phyloP scores from a whole-genome alignment of 31 red algal species.

The Asparagopsis taxiformis region DNA sequence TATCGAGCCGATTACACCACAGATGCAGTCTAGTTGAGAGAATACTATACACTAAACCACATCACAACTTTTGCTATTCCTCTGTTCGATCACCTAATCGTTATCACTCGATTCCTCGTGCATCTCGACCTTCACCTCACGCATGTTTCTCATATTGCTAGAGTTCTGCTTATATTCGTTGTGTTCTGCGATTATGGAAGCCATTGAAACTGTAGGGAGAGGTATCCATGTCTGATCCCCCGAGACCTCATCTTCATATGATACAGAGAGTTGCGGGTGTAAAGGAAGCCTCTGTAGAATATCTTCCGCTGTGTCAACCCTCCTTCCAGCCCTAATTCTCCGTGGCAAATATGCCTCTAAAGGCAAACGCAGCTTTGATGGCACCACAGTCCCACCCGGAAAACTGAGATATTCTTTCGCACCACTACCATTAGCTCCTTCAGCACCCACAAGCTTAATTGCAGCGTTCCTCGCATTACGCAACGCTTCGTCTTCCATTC shows the following conservation, averaged over 20 bases:
- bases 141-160: not conserved
- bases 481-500: constrained; percentile 64
- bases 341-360: constrained; percentile 66
- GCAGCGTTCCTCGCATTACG: constrained; percentile 51
- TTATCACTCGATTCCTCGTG: not conserved
- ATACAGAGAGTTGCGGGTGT: constrained; percentile 3
- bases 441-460: not conserved
- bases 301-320: constrained; percentile 5
- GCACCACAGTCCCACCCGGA: constrained; percentile 26
- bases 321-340: constrained; percentile 12
- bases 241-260: not conserved
- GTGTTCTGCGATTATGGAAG: not conserved
- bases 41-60: not conserved
- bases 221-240: not conserved
- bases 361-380: constrained; percentile 56
- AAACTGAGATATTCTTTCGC: not conserved
- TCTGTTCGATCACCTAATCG: not conserved
- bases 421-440: not conserved
- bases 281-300: constrained; percentile 24
- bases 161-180: not conserved
- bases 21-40: not conserved
- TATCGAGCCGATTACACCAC: constrained; percentile 8
- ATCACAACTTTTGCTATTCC: not conserved
- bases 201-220: not conserved
- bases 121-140: not conserved